Conservation (phyloP, 371 early-diverging fungal genomes). For the Astathelohania contejeani region DNA sequence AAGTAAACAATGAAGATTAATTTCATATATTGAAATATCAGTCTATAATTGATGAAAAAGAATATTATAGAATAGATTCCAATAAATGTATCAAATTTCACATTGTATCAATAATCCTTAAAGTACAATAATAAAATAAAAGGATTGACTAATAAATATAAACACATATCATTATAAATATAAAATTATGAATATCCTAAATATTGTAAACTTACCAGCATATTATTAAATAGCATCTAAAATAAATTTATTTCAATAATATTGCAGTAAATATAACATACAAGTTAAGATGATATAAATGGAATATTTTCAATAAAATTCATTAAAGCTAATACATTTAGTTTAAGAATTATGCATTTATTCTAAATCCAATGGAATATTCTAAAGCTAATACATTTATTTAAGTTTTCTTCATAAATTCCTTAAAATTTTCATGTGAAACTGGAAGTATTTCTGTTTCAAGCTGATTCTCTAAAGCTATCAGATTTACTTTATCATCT, state of each 20-base stretch:
- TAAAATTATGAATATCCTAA: too few relatives aligned
- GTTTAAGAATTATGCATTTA: neutral
- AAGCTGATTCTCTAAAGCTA: constrained; percentile 27
- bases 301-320: neutral
- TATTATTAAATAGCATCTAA: too few relatives aligned
- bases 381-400: neutral
- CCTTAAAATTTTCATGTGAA: constrained; percentile 5
- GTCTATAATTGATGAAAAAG: neutral
- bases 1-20: neutral
- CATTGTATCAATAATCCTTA: too few relatives aligned
- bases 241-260: neutral
- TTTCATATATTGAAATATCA: neutral
- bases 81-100: too few relatives aligned
- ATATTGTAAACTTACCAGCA: too few relatives aligned
- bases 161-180: too few relatives aligned
- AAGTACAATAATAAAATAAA: too few relatives aligned
- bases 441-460: constrained; percentile 30
- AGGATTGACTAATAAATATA: too few relatives aligned
- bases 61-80: neutral
- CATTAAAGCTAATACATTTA: neutral
- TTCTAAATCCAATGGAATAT: neutral
- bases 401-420: neutral
- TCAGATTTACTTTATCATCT: constrained; percentile 26
- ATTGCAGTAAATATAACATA: neutral
- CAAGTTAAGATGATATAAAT: neutral